Percentiles rank a stretch among this genome's conserved stretches.
Evolutionary conservation across 371 early-diverging fungal species (phyloP).

Genomic region (Rhizomucor miehei): DNA sequence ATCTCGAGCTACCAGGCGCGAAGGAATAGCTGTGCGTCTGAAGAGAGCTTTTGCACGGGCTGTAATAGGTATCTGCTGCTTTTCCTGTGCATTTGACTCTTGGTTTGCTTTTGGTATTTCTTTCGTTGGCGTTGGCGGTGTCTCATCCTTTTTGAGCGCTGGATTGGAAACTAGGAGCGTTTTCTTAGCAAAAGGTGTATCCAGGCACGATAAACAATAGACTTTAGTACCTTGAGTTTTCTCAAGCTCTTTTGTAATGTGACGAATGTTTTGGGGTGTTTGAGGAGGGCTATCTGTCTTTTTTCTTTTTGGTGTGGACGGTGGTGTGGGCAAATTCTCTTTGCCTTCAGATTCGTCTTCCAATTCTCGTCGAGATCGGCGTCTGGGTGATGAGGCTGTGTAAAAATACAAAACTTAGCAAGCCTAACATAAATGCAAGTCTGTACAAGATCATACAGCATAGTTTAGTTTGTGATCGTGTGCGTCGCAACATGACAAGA

Average conservation of each 20-base stretch:
- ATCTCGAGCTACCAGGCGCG: constrained; percentile 71
- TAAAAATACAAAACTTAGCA: background rate
- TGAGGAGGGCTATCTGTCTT: constrained; percentile 3
- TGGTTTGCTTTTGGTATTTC: no score
- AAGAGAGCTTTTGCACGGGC: constrained; percentile 14
- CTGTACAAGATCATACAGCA: background rate
- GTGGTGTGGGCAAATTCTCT: constrained; percentile 11
- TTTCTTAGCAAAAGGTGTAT: no score
- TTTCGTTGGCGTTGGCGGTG: no score
- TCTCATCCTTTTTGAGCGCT: no score
- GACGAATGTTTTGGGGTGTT: constrained; percentile 7
- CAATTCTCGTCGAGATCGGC: background rate
- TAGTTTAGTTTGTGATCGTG: constrained; percentile 9
- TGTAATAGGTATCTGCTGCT: no score
- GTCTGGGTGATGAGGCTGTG: background rate
- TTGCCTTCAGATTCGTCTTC: constrained; percentile 3
- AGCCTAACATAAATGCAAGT: no score
- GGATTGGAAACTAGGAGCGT: background rate
- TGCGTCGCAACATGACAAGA: constrained; percentile 6
- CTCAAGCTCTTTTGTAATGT: constrained; percentile 7
- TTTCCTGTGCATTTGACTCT: no score
- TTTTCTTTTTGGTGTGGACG: constrained; percentile 12
- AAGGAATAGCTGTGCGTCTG: constrained; percentile 57
- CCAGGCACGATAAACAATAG: no score
- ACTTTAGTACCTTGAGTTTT: constrained; percentile 3